Conservation (phyloP, 1,139 yeast species). For the Blastobotrys elegans region DNA sequence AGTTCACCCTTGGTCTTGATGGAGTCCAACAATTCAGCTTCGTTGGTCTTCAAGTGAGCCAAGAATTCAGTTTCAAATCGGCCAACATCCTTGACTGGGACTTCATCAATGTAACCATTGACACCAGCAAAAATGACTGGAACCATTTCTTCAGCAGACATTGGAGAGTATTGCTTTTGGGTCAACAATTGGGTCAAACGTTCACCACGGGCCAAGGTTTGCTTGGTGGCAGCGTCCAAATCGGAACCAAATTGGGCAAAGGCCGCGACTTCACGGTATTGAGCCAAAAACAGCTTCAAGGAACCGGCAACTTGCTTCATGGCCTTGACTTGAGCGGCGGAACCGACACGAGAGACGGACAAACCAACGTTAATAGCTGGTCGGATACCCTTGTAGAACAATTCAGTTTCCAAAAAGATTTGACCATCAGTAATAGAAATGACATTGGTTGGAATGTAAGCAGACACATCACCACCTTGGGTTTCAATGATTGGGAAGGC, state of each 20-base stretch:
- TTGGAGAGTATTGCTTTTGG: constrained; percentile 96
- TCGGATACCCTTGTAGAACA: constrained; percentile 99
- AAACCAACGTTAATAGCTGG: constrained; percentile 99
- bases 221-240: constrained; percentile 99
- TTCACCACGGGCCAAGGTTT: constrained; percentile 99
- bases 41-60: constrained; percentile 81
- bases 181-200: constrained; percentile 98
- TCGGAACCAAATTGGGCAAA: constrained; percentile 99
- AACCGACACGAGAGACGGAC: constrained; percentile 99
- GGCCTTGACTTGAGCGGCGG: constrained; percentile 99
- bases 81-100: constrained; percentile 82
- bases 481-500: constrained; percentile 97
- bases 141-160: constrained; percentile 98
- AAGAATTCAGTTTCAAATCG: constrained; percentile 92
- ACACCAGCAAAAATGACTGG: constrained; percentile 97
- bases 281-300: constrained; percentile 99
- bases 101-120: constrained; percentile 92
- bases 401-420: constrained; percentile 98
- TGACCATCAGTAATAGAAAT: constrained; percentile 97
- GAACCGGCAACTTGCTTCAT: constrained; percentile 99
- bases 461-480: constrained; percentile 99
- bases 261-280: constrained; percentile 99
- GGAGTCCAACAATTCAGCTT: constrained; percentile 74
- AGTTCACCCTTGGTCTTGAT: constrained; percentile 89
- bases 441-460: constrained; percentile 95